A percentile compares a stretch with the other conserved stretches of the same genome.
Conservation (phyloP, 2,329 filamentous ascomycete species). For the Talaromyces sp. region DNA sequence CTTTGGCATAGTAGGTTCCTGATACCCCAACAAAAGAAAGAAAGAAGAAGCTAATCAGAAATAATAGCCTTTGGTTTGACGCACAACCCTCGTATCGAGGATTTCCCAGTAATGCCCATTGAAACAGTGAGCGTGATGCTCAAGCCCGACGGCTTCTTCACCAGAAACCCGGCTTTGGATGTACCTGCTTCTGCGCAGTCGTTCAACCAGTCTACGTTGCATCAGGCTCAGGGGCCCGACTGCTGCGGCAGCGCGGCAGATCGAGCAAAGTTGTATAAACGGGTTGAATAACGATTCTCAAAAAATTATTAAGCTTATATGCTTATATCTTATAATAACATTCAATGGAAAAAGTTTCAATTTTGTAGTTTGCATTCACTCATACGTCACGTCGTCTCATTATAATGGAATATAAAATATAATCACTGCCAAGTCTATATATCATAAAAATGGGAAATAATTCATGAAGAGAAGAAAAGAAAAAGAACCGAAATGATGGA, state of each 20-base stretch:
- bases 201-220: conserved; percentile 38
- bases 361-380: not conserved
- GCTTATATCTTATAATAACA: not conserved
- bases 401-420: not conserved
- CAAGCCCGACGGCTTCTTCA: conserved; percentile 49
- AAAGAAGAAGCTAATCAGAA: not conserved
- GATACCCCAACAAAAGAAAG: conserved; percentile 23
- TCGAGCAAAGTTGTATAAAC: conserved; percentile 29
- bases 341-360: not conserved
- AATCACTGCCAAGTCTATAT: not conserved
- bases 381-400: not conserved
- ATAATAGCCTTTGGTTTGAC: conserved; percentile 50
- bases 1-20: conserved; percentile 37
- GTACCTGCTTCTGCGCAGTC: conserved; percentile 38
- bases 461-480: not conserved
- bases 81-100: conserved; percentile 60
- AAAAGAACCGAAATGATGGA: not conserved
- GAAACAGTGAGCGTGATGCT: conserved; percentile 48
- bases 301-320: not conserved
- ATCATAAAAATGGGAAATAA: not conserved
- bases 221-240: conserved; percentile 16
- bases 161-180: conserved; percentile 47
- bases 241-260: conserved; percentile 16
- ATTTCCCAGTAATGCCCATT: conserved; percentile 65
- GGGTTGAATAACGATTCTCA: conserved; percentile 17